Evolutionary conservation across 192 early-diverging fungal species (phyloP).

Genomic region (Allomyces arbusculus): DNA sequence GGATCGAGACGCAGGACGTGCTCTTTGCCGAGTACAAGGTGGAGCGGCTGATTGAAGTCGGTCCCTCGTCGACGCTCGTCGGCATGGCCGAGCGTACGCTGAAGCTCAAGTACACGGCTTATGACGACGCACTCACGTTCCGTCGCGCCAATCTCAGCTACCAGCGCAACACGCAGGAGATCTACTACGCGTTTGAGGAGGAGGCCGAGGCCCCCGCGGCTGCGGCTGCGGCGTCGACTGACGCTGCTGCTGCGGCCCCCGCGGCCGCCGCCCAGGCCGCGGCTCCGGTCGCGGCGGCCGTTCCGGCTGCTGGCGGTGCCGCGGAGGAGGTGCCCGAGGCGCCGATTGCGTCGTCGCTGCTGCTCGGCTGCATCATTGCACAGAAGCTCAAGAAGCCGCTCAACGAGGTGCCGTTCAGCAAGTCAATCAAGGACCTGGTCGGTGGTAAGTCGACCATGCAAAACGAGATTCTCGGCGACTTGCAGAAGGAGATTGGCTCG

Average conservation of each 20-base stretch:
- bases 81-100: conserved; percentile 87
- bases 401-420: conserved; percentile 44
- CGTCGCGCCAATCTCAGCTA: conserved; percentile 75
- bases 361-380: conserved; percentile 62
- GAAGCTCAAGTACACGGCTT: conserved; percentile 90
- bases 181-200: conserved; percentile 79
- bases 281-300: conserved; percentile 25
- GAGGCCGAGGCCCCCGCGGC: conserved; percentile 30
- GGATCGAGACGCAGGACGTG: conserved; percentile 82
- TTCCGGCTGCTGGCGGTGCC: conserved; percentile 25
- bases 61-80: conserved; percentile 67
- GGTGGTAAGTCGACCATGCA: conserved; percentile 90
- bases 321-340: conserved; percentile 28
- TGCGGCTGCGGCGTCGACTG: conserved; percentile 21
- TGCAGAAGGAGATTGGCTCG: conserved; percentile 75
- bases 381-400: conserved; percentile 77
- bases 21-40: conserved; percentile 64
- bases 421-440: conserved; percentile 82
- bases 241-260: conserved; percentile 18
- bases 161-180: conserved; percentile 76
- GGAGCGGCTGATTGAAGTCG: conserved; percentile 74
- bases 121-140: conserved; percentile 80
- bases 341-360: conserved; percentile 46
- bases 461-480: conserved; percentile 88
- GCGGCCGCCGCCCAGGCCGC: conserved; percentile 23